Evolutionary conservation across 129 eudicot species (phyloP).

Genomic region (Artemisia argyi): DNA sequence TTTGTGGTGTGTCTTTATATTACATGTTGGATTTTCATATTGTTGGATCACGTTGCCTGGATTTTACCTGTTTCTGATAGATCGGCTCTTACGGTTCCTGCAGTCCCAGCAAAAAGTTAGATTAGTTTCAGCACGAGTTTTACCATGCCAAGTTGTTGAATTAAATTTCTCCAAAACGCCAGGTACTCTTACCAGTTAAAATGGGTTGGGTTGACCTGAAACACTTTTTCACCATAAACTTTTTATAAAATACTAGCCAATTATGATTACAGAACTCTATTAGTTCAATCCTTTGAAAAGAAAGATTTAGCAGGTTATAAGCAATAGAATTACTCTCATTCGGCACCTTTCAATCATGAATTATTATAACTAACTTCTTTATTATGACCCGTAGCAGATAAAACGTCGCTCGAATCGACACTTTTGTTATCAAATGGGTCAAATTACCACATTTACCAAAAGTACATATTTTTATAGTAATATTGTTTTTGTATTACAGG

Average conservation of each 20-base stretch:
- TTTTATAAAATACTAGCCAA: neutral
- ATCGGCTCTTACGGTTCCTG: slow-evolving; percentile 58
- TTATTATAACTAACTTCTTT: neutral
- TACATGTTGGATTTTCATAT: slow-evolving; percentile 66
- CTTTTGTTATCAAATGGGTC: neutral
- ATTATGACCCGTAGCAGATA: neutral
- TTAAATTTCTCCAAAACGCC: slow-evolving; percentile 58
- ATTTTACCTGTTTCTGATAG: slow-evolving; percentile 63
- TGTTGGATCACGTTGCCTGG: slow-evolving; percentile 68
- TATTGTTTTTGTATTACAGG: slow-evolving; percentile 30
- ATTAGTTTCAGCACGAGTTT: slow-evolving; percentile 58
- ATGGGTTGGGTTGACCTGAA: neutral
- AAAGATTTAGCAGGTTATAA: neutral
- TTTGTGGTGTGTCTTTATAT: slow-evolving; percentile 54
- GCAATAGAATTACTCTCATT: neutral
- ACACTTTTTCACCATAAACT: neutral
- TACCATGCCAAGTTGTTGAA: slow-evolving; percentile 60
- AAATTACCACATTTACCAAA: neutral
- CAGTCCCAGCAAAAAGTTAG: slow-evolving; percentile 64
- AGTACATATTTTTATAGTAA: neutral
- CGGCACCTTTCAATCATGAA: neutral
- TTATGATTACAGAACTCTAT: neutral
- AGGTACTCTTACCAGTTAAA: slow-evolving; percentile 23
- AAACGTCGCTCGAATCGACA: neutral
- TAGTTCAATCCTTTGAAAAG: neutral